phyloP scores from a whole-genome alignment of 768 basidiomycete genomes.

The Tulasnella sp. region DNA sequence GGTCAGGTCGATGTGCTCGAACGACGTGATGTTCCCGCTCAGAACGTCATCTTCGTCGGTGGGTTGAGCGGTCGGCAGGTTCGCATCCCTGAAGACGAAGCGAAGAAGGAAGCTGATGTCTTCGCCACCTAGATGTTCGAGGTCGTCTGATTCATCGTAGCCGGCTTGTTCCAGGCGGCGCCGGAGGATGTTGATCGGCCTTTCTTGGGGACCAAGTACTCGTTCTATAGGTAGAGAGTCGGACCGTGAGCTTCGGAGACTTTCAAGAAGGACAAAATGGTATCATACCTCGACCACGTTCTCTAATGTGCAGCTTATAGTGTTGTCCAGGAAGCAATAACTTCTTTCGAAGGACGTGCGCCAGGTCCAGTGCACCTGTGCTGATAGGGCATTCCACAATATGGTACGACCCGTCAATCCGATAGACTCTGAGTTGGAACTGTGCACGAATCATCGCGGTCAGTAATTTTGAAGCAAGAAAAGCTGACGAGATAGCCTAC shows the following conservation, averaged over 20 bases:
- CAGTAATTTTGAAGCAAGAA: background rate
- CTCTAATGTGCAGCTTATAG: conserved; percentile 62
- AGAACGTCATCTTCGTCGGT: conserved; percentile 5
- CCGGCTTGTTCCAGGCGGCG: conserved; percentile 81
- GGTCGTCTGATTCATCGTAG: conserved; percentile 67
- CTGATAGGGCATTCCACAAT: conserved; percentile 50
- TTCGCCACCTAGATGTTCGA: conserved; percentile 64
- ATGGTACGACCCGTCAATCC: conserved; percentile 59
- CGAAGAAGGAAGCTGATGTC: conserved; percentile 77
- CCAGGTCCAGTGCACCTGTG: conserved; percentile 59
- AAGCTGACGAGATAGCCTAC: background rate
- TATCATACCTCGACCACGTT: conserved; percentile 58
- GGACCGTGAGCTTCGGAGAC: background rate
- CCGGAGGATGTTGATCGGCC: conserved; percentile 74
- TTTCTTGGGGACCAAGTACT: conserved; percentile 65
- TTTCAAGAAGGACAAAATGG: background rate
- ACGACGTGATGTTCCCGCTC: conserved; percentile 43
- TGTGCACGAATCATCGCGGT: conserved; percentile 10
- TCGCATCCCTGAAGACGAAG: conserved; percentile 78
- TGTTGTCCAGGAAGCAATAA: conserved; percentile 35
- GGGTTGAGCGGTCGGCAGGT: conserved; percentile 18
- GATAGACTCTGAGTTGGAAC: conserved; percentile 67
- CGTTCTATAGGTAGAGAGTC: conserved; percentile 48
- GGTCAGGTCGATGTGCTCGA: conserved; percentile 74
- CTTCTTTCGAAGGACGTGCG: conserved; percentile 47